phyloP scores from a whole-genome alignment of 495 filamentous ascomycete genomes.

The Lophiostoma macrostomum region DNA sequence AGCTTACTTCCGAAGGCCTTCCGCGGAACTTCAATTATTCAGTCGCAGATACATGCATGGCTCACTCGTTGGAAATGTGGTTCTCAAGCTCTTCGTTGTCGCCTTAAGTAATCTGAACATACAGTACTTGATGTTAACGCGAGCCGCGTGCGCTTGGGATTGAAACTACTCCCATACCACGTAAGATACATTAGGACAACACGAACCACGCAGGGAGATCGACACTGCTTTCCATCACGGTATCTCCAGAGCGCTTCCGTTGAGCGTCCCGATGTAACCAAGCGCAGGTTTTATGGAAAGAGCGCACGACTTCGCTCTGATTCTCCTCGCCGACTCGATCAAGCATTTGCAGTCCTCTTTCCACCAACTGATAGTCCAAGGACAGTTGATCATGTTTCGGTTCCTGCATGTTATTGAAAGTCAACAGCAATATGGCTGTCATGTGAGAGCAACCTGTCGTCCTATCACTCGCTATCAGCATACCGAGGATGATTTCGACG shows the following conservation, averaged over 20 bases:
- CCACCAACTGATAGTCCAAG: slow-evolving; percentile 15
- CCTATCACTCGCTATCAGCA: slow-evolving; percentile 11
- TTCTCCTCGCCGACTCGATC: slow-evolving; percentile 13
- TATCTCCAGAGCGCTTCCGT: slow-evolving; percentile 4
- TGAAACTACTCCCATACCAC: neutral
- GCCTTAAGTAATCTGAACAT: slow-evolving; percentile 1
- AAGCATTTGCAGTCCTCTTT: slow-evolving; percentile 15
- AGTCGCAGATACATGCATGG: neutral
- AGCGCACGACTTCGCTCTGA: slow-evolving; percentile 2
- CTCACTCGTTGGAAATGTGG: neutral
- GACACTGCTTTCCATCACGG: slow-evolving; percentile 13
- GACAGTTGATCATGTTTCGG: slow-evolving; percentile 10
- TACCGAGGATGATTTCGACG: slow-evolving; percentile 1
- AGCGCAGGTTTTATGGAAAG: slow-evolving; percentile 11
- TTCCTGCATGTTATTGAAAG: slow-evolving; percentile 18
- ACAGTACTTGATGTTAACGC: no score
- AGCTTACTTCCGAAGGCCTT: neutral
- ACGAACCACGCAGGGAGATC: slow-evolving; percentile 3
- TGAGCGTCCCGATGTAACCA: slow-evolving; percentile 7
- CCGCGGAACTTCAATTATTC: slow-evolving; percentile 3
- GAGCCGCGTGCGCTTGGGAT: no score
- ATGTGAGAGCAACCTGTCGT: slow-evolving; percentile 14
- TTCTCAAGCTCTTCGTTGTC: neutral
- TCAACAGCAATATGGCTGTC: slow-evolving; percentile 23
- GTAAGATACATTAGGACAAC: neutral